A percentile compares a stretch with the other conserved stretches of the same genome.
phyloP scores from a whole-genome alignment of 108 stramenopile species.

The Conticribra guillardii region DNA sequence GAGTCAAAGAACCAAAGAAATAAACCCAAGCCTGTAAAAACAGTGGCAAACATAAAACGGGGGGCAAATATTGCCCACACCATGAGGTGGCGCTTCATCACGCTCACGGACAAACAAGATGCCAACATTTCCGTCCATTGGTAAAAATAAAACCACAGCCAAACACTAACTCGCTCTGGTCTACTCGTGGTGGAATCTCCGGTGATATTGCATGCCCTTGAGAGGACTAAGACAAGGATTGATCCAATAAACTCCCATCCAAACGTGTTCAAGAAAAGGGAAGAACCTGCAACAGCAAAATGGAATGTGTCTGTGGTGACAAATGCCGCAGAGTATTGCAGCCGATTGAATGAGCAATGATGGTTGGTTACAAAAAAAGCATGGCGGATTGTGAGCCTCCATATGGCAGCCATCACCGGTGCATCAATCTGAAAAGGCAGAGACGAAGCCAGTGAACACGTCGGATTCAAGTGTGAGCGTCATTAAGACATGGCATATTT shows the following conservation, averaged over 20 bases:
- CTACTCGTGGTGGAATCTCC: not conserved
- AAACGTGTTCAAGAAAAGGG: slow-evolving; percentile 84
- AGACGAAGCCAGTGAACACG: not conserved
- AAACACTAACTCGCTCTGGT: slow-evolving; percentile 32
- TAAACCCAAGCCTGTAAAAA: slow-evolving; percentile 53
- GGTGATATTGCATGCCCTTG: slow-evolving; percentile 7
- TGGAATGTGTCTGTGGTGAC: slow-evolving; percentile 76
- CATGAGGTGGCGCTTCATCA: slow-evolving; percentile 84
- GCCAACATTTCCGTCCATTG: slow-evolving; percentile 69
- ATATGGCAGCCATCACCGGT: slow-evolving; percentile 64
- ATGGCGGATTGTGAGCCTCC: slow-evolving; percentile 72
- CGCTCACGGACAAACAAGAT: slow-evolving; percentile 78
- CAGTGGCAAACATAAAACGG: slow-evolving; percentile 71
- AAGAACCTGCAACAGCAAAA: slow-evolving; percentile 69
- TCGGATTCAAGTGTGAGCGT: too few species aligned
- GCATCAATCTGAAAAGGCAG: slow-evolving; percentile 38
- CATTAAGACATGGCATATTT: too few species aligned
- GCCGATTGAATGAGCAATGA: slow-evolving; percentile 79
- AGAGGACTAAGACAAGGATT: slow-evolving; percentile 47
- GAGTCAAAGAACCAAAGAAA: slow-evolving; percentile 21
- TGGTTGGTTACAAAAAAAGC: slow-evolving; percentile 85
- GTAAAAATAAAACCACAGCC: slow-evolving; percentile 69
- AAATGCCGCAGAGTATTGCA: slow-evolving; percentile 87
- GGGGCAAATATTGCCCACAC: slow-evolving; percentile 92
- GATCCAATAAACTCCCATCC: slow-evolving; percentile 84